Base-by-base conservation (phyloP, 352 stramenopile genomes). In the Albugo laibachii region DNA sequence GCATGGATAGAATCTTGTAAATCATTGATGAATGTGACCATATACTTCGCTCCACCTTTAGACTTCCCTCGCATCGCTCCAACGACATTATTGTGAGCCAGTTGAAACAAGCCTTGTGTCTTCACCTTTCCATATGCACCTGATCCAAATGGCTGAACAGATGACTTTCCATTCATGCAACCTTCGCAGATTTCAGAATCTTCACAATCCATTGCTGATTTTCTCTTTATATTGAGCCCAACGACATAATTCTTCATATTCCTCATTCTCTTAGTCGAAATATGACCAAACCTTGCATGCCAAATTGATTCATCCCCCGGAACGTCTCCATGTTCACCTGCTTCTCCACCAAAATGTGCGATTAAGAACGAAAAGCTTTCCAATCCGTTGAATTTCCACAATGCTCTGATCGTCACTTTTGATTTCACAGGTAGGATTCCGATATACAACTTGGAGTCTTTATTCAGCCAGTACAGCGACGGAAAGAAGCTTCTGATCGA, bases 21-120 rank as follows among this genome's bases (percentile, higher is more conserved):
- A 34, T 61, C 54, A 20, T 58, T 37, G 1, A 61, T 50, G 37
- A 55, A 58, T 14, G 34, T 51, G 15, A 57, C 16, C 13, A 54
- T 36, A 31, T 54, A 57, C 31, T 40, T 48, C 24, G 13, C 48
- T 19, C 48, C 12, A 13, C 47, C 20, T 12, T 16, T 44, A 20
- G 19, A 37, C 47, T 15, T 27, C n/a, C 3, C 18, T 13, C 16
- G 27, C 38, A 13, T 36, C n/a, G 21, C 13, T 20, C 27, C 13
- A 37, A 5, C 14, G 11, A 24, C 47, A 24, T 43, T 8, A 43
- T 8, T 43, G 38, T 43, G 38, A 24, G 8, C 38, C 38, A 24
- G 3, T 43, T 43, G 3, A 3, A 43, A 43, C 3, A 24, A 24
- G 16, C 3, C 3, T 24, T 24, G 3, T 24, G 38, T 43, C 38